Evolutionary conservation across 2,329 filamentous ascomycete genomes (phyloP).

Genomic region (Xylaria digitata): DNA sequence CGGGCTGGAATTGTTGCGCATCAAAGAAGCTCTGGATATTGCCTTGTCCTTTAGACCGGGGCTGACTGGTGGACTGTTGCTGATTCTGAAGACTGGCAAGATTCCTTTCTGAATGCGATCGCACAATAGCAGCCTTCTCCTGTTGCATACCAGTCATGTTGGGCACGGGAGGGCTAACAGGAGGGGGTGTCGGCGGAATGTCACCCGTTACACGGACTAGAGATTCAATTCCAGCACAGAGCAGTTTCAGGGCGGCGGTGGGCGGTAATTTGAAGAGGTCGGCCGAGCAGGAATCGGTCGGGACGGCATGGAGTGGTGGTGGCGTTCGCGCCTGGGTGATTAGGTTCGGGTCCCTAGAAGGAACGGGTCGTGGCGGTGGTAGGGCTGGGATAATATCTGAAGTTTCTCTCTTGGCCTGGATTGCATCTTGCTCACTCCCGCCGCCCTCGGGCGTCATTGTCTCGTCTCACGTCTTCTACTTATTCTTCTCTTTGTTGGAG

Average conservation of each 20-base stretch:
- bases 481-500: constrained; percentile 2
- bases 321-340: constrained; percentile 49
- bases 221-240: constrained; percentile 77
- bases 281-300: constrained; percentile 57
- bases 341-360: constrained; percentile 53
- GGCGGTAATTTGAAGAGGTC: constrained; percentile 80
- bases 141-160: constrained; percentile 72
- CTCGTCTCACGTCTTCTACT: constrained; percentile 9
- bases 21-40: constrained; percentile 40
- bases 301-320: constrained; percentile 59
- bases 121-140: constrained; percentile 70
- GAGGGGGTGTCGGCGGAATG: constrained; percentile 81
- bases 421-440: constrained; percentile 27
- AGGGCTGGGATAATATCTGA: constrained; percentile 46
- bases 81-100: constrained; percentile 55
- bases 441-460: constrained; percentile 29
- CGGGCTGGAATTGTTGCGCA: constrained; percentile 49
- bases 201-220: constrained; percentile 81
- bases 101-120: constrained; percentile 67
- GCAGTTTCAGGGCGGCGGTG: constrained; percentile 79
- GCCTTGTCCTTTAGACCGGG: constrained; percentile 16
- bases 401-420: constrained; percentile 24
- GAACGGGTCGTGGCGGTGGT: constrained; percentile 54
- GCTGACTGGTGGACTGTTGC: constrained; percentile 9
- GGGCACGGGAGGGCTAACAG: constrained; percentile 71